Evolutionary conservation across 2,329 filamentous ascomycete genomes (phyloP).

Genomic region (Colletotrichum camelliae): DNA sequence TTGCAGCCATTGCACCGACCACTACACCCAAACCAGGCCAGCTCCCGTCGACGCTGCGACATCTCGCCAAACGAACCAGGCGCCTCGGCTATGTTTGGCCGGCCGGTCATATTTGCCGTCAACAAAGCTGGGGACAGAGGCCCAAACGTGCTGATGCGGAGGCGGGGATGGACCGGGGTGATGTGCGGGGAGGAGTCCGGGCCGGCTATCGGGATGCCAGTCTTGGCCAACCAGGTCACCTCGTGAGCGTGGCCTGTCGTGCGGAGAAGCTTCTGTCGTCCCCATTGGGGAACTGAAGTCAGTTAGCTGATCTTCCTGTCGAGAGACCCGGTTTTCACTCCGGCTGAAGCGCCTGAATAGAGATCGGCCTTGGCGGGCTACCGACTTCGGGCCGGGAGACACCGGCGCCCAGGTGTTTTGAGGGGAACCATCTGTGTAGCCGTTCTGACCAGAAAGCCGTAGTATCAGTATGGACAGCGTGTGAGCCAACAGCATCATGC

Average conservation of each 20-base stretch:
- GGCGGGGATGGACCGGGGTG: slow-evolving; percentile 8
- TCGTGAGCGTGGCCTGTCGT: background rate
- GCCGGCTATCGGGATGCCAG: background rate
- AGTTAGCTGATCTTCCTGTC: background rate
- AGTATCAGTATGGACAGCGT: background rate
- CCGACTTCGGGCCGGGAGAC: background rate
- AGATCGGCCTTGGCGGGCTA: background rate
- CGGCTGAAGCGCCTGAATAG: background rate
- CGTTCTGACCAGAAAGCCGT: fast-evolving
- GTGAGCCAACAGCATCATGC: slow-evolving; percentile 21
- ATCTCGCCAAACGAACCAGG: background rate
- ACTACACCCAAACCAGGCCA: background rate
- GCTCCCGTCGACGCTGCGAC: background rate
- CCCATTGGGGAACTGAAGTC: background rate
- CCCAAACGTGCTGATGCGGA: background rate
- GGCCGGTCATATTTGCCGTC: background rate
- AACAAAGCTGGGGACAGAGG: background rate
- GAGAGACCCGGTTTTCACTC: background rate
- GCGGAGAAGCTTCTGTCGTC: background rate
- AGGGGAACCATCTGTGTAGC: background rate
- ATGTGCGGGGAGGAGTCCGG: slow-evolving; percentile 10
- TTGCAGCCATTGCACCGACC: background rate
- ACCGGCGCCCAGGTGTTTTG: background rate
- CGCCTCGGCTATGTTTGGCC: background rate
- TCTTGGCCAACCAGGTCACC: background rate